Percentiles rank a stretch among this genome's conserved stretches.
These are phyloP conservation scores for Papiliotrema nemorosa DNA, from an alignment of 1,284 basidiomycete genomes.

Conservation along the genomic window DNA sequence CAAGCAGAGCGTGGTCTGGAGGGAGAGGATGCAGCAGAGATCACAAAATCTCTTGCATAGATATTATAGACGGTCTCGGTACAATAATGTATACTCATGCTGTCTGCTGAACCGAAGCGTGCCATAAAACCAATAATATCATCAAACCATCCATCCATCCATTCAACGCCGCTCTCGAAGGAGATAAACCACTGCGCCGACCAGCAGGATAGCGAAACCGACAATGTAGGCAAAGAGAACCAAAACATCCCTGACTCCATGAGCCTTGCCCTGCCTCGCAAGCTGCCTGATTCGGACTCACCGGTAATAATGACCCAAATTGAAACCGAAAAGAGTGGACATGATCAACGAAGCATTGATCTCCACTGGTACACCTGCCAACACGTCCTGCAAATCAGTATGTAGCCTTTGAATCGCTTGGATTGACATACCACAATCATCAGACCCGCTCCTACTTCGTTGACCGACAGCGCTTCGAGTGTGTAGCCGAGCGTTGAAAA, in stretches of 20 bases:
- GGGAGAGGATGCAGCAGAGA: constrained; percentile 30
- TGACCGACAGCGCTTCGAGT: constrained; percentile 78
- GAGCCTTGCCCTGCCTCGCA: background rate
- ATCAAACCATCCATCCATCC: no score
- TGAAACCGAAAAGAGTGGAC: constrained; percentile 74
- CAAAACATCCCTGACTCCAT: constrained; percentile 62
- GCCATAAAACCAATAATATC: background rate
- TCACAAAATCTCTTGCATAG: constrained; percentile 13
- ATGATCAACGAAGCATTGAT: constrained; percentile 78
- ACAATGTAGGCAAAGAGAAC: constrained; percentile 78
- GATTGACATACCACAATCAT: constrained; percentile 56
- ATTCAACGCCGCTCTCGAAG: constrained; percentile 64
- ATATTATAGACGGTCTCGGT: background rate
- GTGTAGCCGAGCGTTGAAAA: constrained; percentile 54
- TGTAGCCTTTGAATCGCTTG: background rate
- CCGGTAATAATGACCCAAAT: constrained; percentile 69
- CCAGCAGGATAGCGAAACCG: constrained; percentile 65
- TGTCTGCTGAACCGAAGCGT: background rate
- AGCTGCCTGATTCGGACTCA: constrained; percentile 10
- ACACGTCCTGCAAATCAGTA: constrained; percentile 48
- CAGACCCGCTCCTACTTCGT: constrained; percentile 79
- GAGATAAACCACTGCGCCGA: constrained; percentile 67
- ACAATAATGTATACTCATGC: background rate
- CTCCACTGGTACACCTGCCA: constrained; percentile 74
- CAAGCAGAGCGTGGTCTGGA: constrained; percentile 34